Percentiles rank a stretch among this genome's conserved stretches.
Conservation (phyloP, 1,284 basidiomycete species). For the Boletus calvinii region DNA sequence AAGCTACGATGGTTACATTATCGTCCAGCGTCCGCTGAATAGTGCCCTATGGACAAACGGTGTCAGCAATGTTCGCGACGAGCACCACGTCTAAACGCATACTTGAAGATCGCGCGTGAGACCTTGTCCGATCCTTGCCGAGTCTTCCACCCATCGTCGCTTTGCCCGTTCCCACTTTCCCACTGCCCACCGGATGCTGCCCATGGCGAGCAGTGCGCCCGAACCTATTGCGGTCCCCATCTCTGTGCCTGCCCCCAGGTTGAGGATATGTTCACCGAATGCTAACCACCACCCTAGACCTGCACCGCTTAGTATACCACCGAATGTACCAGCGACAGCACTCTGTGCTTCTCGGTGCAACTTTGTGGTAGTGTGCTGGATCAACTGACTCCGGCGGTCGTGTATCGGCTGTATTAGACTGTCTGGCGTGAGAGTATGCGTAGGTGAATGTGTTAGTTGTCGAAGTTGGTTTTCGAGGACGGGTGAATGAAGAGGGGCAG, state of each 20-base stretch:
- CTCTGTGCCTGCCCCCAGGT: conserved; percentile 44
- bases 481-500: conserved; percentile 52
- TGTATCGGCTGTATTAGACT: conserved; percentile 58
- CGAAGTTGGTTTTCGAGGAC: conserved; percentile 68
- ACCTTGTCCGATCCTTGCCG: conserved; percentile 65
- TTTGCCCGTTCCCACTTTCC: conserved; percentile 73
- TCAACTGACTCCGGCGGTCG: conserved; percentile 57
- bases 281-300: conserved; percentile 51
- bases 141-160: conserved; percentile 72
- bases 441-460: conserved; percentile 51
- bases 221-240: conserved; percentile 60
- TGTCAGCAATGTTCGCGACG: conserved; percentile 1
- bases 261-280: conserved; percentile 40
- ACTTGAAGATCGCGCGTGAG: conserved; percentile 74
- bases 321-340: conserved; percentile 54
- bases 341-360: conserved; percentile 70
- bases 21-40: conserved; percentile 48
- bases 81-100: conserved; percentile 20
- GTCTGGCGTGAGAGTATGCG: conserved; percentile 48
- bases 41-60: conserved; percentile 38
- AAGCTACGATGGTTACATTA: conserved; percentile 45
- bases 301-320: conserved; percentile 41
- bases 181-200: conserved; percentile 65
- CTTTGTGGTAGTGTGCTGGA: conserved; percentile 53
- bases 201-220: conserved; percentile 54